phyloP scores from a whole-genome alignment of 2,329 filamentous ascomycete genomes.

The Trichoderma harzianum region DNA sequence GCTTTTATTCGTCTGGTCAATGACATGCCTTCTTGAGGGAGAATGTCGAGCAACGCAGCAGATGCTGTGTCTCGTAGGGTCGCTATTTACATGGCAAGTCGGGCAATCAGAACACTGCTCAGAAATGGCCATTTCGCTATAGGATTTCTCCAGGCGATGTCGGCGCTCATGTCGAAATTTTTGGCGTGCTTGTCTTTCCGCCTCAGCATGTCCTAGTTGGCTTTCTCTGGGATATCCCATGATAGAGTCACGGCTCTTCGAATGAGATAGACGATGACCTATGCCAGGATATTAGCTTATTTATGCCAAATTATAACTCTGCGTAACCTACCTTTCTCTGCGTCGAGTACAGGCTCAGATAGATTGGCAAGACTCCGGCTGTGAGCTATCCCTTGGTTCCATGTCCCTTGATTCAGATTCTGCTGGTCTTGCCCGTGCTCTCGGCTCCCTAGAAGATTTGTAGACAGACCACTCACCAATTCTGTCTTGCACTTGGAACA shows the following conservation, averaged over 20 bases:
- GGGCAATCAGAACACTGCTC: not conserved
- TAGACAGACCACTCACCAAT: slow-evolving; percentile 20
- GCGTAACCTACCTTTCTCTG: not conserved
- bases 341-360: not conserved
- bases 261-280: not conserved
- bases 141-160: slow-evolving; percentile 1
- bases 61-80: slow-evolving; percentile 9
- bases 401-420: not conserved
- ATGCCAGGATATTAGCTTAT: not conserved
- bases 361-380: not conserved
- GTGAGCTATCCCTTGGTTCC: not conserved
- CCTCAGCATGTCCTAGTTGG: not conserved
- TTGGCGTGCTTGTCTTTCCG: not conserved
- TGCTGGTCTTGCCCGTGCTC: not conserved
- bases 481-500: slow-evolving; percentile 46
- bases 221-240: not conserved
- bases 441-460: not conserved
- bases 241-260: not conserved
- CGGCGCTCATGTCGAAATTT: slow-evolving; percentile 7
- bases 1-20: not conserved
- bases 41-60: slow-evolving; percentile 16
- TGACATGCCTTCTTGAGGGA: not conserved
- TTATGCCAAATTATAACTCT: not conserved
- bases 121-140: not conserved
- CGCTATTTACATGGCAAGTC: not conserved